These are phyloP conservation scores for Pinus albicaulis DNA, from an alignment of 75 land plant species.

Conservation along the genomic window DNA sequence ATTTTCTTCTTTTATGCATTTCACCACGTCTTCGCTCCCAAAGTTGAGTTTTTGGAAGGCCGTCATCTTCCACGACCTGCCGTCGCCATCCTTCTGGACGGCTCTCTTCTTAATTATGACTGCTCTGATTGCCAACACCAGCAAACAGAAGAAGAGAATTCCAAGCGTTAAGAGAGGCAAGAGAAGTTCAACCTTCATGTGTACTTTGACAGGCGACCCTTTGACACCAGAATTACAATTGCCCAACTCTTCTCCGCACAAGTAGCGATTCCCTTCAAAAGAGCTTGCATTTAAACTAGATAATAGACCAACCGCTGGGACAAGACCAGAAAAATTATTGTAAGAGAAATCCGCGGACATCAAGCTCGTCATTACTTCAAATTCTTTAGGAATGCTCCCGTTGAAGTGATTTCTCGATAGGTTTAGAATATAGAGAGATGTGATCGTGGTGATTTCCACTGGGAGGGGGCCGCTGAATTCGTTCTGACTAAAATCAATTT, in stretches of 20 bases:
- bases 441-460: slow-evolving; percentile 8
- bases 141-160: slow-evolving; percentile 24
- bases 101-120: slow-evolving; percentile 15
- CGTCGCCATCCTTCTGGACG: slow-evolving; percentile 9
- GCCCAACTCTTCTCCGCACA: slow-evolving; percentile 32
- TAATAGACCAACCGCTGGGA: not conserved
- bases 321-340: slow-evolving; percentile 38
- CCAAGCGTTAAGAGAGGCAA: slow-evolving; percentile 28
- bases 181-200: not conserved
- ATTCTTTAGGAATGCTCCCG: slow-evolving; percentile 17
- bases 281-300: slow-evolving; percentile 17
- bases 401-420: slow-evolving; percentile 23
- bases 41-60: slow-evolving; percentile 62
- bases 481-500: slow-evolving; percentile 31
- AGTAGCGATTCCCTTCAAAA: slow-evolving; percentile 36
- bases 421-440: slow-evolving; percentile 21
- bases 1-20: slow-evolving; percentile 66
- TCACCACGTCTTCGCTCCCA: slow-evolving; percentile 51
- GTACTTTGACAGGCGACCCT: not conserved
- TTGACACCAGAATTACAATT: no score
- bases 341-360: slow-evolving; percentile 34
- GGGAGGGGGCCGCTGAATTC: slow-evolving; percentile 28
- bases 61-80: slow-evolving; percentile 58
- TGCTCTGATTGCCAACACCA: slow-evolving; percentile 45
- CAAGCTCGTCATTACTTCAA: slow-evolving; percentile 12